Base-by-base conservation (phyloP, 495 filamentous ascomycete genomes). In the Annulohypoxylon nitens region DNA sequence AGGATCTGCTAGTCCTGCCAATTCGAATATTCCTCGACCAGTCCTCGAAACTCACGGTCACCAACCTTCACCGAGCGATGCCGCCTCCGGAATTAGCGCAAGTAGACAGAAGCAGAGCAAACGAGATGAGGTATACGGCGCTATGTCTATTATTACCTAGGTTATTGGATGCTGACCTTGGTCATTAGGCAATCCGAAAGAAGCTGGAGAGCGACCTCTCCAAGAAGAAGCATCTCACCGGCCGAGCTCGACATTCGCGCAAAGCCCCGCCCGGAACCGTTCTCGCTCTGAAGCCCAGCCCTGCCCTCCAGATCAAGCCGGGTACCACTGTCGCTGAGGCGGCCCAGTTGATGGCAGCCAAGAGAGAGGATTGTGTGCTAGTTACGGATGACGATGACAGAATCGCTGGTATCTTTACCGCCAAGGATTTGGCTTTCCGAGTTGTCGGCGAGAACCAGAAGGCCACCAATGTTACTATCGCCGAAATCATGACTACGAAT, bases 401-500 rank as follows among this genome's bases (percentile, higher is more conserved):
- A 7, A 98, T 99, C 80, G 91, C 96, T 10, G 96, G 96, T 81
- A 99, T 99, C 75, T 99, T 99, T 81, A 99, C 96, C 2, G 96
- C 96, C 37, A 99, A 99, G 86, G 96, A 99, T 85, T 87, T 99
- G 73, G 96, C 96, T 0, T 99, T 98, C 84, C 90, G 96, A 63
- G 96, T 99, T 10, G 94, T 99, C 11, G 96, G 95, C 58, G 89
- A 91, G 39, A 97, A 97, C n/a, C 84, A 97, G 73, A 97, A 97
- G 83, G 92, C 96, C 9, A 90, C 88, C 77, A 91, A 90, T 78
- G 90, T 98, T 71, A 97, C 93, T 6, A 98, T 99, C 75, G 92
- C 93, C 61, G 94, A 98, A 70, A 99, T 99, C 80, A 99, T 99
- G 96, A 99, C 96, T 74, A 97, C 98, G 86, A 99, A 99, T 80